These are phyloP conservation scores for Inonotus obliquus DNA, from an alignment of 1,284 basidiomycete genomes.

Conservation along the genomic window DNA sequence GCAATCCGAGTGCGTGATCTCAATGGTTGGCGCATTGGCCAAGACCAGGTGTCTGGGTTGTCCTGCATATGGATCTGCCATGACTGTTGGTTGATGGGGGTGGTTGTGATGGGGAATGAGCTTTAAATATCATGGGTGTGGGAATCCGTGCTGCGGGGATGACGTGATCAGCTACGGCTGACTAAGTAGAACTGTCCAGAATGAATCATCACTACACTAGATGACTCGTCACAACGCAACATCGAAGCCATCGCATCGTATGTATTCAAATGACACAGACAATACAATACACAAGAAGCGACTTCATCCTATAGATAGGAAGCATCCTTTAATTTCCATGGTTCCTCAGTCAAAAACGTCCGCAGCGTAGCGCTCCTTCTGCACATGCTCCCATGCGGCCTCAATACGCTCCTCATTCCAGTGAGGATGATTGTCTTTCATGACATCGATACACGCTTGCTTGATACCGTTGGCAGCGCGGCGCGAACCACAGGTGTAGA, in stretches of 20 bases:
- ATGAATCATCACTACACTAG: too few species aligned
- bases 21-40: neutral
- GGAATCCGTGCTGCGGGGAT: neutral
- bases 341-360: conserved; percentile 39
- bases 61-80: neutral
- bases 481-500: conserved; percentile 45
- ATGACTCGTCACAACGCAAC: too few species aligned
- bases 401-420: conserved; percentile 28
- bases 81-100: neutral
- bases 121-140: neutral
- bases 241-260: too few species aligned
- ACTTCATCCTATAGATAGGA: too few species aligned
- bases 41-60: neutral
- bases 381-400: conserved; percentile 31
- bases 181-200: neutral
- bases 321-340: too few species aligned
- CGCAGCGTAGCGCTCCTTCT: conserved; percentile 38
- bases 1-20: neutral
- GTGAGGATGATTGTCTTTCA: conserved; percentile 27
- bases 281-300: too few species aligned
- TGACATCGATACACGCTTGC: conserved; percentile 33
- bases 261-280: too few species aligned
- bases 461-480: conserved; percentile 37
- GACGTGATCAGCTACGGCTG: too few species aligned
- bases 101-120: neutral